phyloP scores from a whole-genome alignment of 2,329 filamentous ascomycete species.

The Alternaria alternata region DNA sequence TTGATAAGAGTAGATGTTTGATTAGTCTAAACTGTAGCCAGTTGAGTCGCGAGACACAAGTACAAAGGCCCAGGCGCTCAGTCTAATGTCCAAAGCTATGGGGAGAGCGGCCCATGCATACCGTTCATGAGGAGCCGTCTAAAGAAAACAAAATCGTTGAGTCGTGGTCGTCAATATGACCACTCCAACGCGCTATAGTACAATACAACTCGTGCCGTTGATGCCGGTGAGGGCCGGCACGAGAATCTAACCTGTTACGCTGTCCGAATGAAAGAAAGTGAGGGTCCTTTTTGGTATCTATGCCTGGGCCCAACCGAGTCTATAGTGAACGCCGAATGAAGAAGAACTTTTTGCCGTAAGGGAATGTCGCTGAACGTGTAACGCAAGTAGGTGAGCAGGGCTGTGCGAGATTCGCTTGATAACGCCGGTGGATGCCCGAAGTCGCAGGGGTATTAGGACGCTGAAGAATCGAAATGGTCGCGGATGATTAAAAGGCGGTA shows the following conservation, averaged over 20 bases:
- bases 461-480: constrained; percentile 43
- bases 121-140: constrained; percentile 42
- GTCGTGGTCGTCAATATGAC: constrained; percentile 39
- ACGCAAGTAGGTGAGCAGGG: constrained; percentile 32
- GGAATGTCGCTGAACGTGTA: constrained; percentile 47
- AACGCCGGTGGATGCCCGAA: constrained; percentile 32
- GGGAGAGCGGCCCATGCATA: constrained; percentile 28
- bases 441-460: constrained; percentile 51
- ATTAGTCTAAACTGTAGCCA: constrained; percentile 49
- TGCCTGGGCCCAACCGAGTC: constrained; percentile 51
- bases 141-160: constrained; percentile 43
- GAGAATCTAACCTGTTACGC: constrained; percentile 47
- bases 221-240: constrained; percentile 46
- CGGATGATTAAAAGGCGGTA: constrained; percentile 50
- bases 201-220: constrained; percentile 41
- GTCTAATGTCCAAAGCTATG: constrained; percentile 39
- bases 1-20: constrained; percentile 38
- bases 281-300: constrained; percentile 51
- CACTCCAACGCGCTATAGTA: constrained; percentile 46
- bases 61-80: constrained; percentile 43
- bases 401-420: constrained; percentile 36
- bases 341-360: constrained; percentile 47
- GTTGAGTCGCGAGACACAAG: constrained; percentile 43
- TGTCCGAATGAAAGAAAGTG: constrained; percentile 33
- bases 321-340: constrained; percentile 49